phyloP scores from a whole-genome alignment of 148 eudicot species.

The Selenicereus undatus region DNA sequence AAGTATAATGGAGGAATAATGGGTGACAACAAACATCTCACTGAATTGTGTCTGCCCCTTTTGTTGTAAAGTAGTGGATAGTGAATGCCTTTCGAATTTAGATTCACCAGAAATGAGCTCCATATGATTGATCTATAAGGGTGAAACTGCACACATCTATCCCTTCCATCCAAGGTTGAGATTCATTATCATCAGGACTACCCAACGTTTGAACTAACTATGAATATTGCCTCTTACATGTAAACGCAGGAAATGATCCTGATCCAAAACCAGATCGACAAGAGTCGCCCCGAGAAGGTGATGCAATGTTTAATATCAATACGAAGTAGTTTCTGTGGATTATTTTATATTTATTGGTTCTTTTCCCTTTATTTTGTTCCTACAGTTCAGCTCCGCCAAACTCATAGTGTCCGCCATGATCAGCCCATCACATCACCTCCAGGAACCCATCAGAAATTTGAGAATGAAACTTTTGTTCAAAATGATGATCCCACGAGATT shows the following conservation, averaged over 20 bases:
- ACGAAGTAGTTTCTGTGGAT: not conserved
- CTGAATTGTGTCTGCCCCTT: too few species aligned
- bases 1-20: too few species aligned
- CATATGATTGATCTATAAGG: not conserved
- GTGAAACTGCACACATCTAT: not conserved
- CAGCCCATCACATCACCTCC: not conserved
- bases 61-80: too few species aligned
- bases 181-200: not conserved
- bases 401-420: not conserved
- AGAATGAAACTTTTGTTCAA: constrained; percentile 17
- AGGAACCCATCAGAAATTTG: constrained; percentile 7
- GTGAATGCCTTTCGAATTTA: too few species aligned
- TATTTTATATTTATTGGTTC: not conserved
- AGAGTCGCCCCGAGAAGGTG: constrained; percentile 17
- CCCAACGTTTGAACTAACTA: not conserved
- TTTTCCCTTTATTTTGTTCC: not conserved
- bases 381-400: constrained; percentile 11
- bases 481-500: not conserved
- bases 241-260: constrained; percentile 12
- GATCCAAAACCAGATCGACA: not conserved
- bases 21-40: too few species aligned
- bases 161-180: not conserved
- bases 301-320: not conserved
- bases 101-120: too few species aligned
- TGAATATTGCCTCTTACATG: not conserved